A percentile compares a stretch with the other conserved stretches of the same genome.
These are phyloP conservation scores for Penicillium atrosanguineum DNA, from an alignment of 495 filamentous ascomycete genomes.

Conservation along the genomic window DNA sequence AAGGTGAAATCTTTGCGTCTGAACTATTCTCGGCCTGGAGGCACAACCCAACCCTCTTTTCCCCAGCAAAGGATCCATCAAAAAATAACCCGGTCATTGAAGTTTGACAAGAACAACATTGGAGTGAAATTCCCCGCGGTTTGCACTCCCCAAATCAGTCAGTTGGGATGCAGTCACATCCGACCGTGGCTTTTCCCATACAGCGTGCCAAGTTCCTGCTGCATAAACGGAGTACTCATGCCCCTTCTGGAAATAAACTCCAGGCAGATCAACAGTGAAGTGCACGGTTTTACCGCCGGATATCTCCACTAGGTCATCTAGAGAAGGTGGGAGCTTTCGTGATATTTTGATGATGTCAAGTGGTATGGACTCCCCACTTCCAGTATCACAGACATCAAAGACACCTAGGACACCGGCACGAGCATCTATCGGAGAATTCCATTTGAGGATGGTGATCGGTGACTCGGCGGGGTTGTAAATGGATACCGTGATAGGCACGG, in stretches of 20 bases:
- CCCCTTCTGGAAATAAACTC: conserved; percentile 15
- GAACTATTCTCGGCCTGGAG: neutral
- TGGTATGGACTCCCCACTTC: conserved; percentile 26
- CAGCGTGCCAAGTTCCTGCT: conserved; percentile 31
- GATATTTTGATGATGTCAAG: conserved; percentile 43
- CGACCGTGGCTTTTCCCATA: conserved; percentile 23
- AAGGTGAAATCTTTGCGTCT: too few relatives aligned
- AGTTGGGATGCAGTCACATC: conserved; percentile 24
- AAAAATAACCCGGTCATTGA: conserved; percentile 5
- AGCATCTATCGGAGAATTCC: conserved; percentile 49
- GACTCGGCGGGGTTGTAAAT: conserved; percentile 40
- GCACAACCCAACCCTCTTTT: neutral
- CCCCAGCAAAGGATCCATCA: neutral
- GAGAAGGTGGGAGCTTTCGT: conserved; percentile 42
- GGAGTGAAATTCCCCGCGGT: conserved; percentile 24
- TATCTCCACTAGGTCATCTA: conserved; percentile 43
- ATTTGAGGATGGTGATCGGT: conserved; percentile 48
- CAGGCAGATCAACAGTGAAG: conserved; percentile 13
- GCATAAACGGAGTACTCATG: conserved; percentile 29
- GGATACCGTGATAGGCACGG: conserved; percentile 25
- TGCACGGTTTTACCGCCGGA: conserved; percentile 20
- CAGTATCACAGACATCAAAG: conserved; percentile 39
- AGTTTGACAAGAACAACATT: conserved; percentile 18
- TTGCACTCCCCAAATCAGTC: conserved; percentile 11
- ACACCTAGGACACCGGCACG: conserved; percentile 45